Evolutionary conservation across 2,329 filamentous ascomycete genomes (phyloP), one percentile per base, ranked within the genome.

Genomic region (Chlorencoelia australis): DNA sequence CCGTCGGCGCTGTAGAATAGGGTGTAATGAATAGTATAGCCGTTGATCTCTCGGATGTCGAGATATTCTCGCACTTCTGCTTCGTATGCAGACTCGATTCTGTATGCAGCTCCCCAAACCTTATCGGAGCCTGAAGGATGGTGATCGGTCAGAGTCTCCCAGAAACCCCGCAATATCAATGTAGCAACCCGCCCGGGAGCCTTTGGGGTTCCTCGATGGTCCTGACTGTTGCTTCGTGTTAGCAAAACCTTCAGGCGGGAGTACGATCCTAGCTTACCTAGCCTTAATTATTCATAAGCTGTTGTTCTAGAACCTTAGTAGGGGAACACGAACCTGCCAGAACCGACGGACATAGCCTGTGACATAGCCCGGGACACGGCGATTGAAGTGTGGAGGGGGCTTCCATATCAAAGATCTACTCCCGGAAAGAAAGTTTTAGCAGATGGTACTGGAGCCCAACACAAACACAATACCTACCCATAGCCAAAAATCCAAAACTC

Each of bases 401-500:
- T 96, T 98, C 88, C 88, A 98, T 52, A 98, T 95, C 58, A 98
- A 65, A 59, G 87, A 94, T 64, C 89, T 91, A 45, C 24, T 39
- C 19, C 14, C 16, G 17, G 8, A 15, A 16, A 6, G 9, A 2
- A 8, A 21, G 28, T 25, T 25, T 16, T 26, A 24, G 15, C 6
- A 11, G 7, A 20, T 18, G 14, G 21, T 7, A 10, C 22, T 10
- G 10, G 13, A 11, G 22, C 22, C 6, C 6, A 10, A 10, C n/a
- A n/a, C n/a, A n/a, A n/a, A n/a, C n/a, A n/a, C 1, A 11, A 2
- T 27, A 64, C 69, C 48, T 67, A 94, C 89, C 89, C 91, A 56
- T 96, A 98, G 44, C 91, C 91, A 61, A 94, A 96, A 30, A 98
- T 68, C 91, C 91, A 98, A 53, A 96, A 87, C 56, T 94, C 84